These are phyloP conservation scores for Bipolaris bicolor DNA, from an alignment of 2,329 filamentous ascomycete genomes.

Conservation along the genomic window DNA sequence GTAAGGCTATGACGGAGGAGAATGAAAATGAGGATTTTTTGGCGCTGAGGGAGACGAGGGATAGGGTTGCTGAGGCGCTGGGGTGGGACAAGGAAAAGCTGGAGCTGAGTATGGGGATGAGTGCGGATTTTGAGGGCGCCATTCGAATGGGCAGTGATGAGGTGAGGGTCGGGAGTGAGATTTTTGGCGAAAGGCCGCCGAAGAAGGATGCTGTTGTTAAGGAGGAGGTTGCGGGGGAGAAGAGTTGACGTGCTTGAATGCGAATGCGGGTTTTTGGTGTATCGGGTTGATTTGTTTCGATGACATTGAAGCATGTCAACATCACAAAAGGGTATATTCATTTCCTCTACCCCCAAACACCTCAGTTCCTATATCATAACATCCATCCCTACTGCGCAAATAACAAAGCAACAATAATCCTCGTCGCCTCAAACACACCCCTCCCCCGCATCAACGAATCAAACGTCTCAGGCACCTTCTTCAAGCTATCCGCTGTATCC, in stretches of 20 bases:
- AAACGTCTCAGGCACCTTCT: conserved; percentile 66
- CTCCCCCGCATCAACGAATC: conserved; percentile 62
- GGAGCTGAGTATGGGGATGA: conserved; percentile 99
- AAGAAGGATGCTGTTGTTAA: conserved; percentile 78
- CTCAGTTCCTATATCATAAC: background rate
- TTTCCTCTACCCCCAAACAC: background rate
- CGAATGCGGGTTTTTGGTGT: too few species aligned
- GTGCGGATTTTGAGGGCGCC: conserved; percentile 90
- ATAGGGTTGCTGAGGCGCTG: conserved; percentile 70
- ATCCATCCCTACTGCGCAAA: conserved; percentile 29
- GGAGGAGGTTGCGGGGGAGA: conserved; percentile 28
- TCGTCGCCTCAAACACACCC: conserved; percentile 63
- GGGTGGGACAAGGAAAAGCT: conserved; percentile 63
- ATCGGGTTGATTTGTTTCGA: too few species aligned
- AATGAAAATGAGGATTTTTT: conserved; percentile 93
- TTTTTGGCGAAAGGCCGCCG: conserved; percentile 83
- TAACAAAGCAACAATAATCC: conserved; percentile 66
- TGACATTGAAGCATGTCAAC: too few species aligned
- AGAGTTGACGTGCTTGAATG: conserved; percentile 14
- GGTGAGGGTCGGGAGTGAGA: conserved; percentile 90
- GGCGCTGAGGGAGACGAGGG: conserved; percentile 69
- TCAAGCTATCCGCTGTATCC: conserved; percentile 63
- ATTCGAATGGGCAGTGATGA: conserved; percentile 83
- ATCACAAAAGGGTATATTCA: background rate
- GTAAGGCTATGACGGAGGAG: conserved; percentile 70